Conservation (phyloP, 139 green algal species). For the Nannochloris sp. region DNA sequence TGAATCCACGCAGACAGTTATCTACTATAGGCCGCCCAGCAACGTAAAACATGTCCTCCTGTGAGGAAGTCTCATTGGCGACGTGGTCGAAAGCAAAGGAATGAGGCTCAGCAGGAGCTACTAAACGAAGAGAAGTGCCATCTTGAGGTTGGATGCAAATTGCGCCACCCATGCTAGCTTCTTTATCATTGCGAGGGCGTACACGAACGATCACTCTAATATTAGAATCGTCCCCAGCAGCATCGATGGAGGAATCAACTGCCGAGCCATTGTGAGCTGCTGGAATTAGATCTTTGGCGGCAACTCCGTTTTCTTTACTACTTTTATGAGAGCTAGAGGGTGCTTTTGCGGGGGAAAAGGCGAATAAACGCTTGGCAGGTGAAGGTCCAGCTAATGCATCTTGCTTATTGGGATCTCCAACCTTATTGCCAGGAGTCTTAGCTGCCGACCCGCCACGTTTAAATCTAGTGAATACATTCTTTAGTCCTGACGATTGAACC, state of each 20-base stretch:
- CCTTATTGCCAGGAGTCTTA: background rate
- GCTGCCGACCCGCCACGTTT: background rate
- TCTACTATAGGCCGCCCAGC: slow-evolving; percentile 55
- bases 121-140: slow-evolving; percentile 31
- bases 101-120: slow-evolving; percentile 14
- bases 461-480: background rate
- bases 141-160: slow-evolving; percentile 42
- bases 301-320: background rate
- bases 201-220: slow-evolving; percentile 40
- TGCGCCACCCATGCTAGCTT: slow-evolving; percentile 13
- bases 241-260: background rate
- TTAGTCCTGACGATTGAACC: background rate
- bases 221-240: slow-evolving; percentile 9
- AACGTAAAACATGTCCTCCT: slow-evolving; percentile 55
- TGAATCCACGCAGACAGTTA: slow-evolving; percentile 45
- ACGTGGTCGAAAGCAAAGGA: slow-evolving; percentile 62
- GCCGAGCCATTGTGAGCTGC: background rate
- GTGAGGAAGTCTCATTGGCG: slow-evolving; percentile 54
- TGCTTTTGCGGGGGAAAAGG: background rate
- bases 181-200: slow-evolving; percentile 26
- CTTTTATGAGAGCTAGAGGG: background rate
- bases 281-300: background rate
- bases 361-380: background rate
- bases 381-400: background rate
- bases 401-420: too few species aligned